A percentile compares a stretch with the other conserved stretches of the same genome.
Evolutionary conservation across 768 basidiomycete genomes (phyloP).

Genomic region (Serendipita sp.): DNA sequence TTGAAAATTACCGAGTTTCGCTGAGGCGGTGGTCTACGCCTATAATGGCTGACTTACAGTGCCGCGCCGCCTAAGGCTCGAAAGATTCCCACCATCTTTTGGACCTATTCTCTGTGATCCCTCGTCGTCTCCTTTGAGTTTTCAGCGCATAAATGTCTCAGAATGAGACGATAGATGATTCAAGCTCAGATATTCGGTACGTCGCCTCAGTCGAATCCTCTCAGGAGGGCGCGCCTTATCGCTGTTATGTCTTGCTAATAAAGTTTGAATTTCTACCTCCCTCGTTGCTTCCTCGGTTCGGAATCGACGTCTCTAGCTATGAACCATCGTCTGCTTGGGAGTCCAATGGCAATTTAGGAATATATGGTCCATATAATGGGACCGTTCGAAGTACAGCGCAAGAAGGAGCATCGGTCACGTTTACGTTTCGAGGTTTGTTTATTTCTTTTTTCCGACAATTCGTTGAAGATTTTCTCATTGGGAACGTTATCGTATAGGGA

Average conservation of each 20-base stretch:
- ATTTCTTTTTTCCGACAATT: not conserved
- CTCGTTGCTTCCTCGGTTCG: not conserved
- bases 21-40: no score
- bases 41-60: no score
- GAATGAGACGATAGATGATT: not conserved
- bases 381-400: not conserved
- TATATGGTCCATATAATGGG: not conserved
- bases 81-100: not conserved
- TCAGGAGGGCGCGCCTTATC: no score
- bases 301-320: not conserved
- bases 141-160: not conserved
- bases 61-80: no score
- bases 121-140: not conserved
- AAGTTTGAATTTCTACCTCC: no score
- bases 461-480: not conserved
- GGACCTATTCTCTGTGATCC: not conserved
- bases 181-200: not conserved
- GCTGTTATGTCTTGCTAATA: no score
- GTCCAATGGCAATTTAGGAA: not conserved
- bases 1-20: no score
- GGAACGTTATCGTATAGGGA: not conserved
- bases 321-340: not conserved
- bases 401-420: not conserved
- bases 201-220: not conserved
- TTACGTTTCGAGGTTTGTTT: not conserved